Evolutionary conservation across 192 early-diverging fungal species (phyloP).

Genomic region (Nowakowskiella sp.): DNA sequence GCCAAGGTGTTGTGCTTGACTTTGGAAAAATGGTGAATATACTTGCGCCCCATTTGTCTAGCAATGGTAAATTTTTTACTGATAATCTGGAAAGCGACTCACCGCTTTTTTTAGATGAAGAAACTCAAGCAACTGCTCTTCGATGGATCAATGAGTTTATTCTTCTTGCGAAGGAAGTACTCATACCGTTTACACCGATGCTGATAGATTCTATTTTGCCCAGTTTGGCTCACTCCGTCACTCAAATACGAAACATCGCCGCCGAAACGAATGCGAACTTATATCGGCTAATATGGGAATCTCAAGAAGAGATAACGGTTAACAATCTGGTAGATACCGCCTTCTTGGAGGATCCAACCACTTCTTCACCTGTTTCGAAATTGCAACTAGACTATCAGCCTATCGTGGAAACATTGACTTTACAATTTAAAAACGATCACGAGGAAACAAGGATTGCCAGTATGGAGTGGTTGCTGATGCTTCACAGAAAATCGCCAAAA

Average conservation of each 20-base stretch:
- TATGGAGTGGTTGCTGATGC: slow-evolving; percentile 94
- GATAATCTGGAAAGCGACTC: not conserved
- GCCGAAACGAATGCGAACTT: slow-evolving; percentile 74
- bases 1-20: slow-evolving; percentile 71
- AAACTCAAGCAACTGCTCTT: slow-evolving; percentile 87
- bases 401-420: slow-evolving; percentile 70
- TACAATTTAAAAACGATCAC: slow-evolving; percentile 74
- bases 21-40: slow-evolving; percentile 80
- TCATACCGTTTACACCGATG: slow-evolving; percentile 73
- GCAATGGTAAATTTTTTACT: slow-evolving; percentile 28
- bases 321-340: not conserved
- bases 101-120: slow-evolving; percentile 45
- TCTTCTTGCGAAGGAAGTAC: slow-evolving; percentile 66
- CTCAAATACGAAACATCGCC: slow-evolving; percentile 62
- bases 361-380: not conserved
- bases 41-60: slow-evolving; percentile 70
- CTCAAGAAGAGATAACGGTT: no score
- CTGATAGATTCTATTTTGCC: slow-evolving; percentile 82
- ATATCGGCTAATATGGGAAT: slow-evolving; percentile 66
- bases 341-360: not conserved
- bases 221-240: slow-evolving; percentile 67
- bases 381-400: slow-evolving; percentile 80
- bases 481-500: slow-evolving; percentile 86
- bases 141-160: slow-evolving; percentile 91
- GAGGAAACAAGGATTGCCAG: slow-evolving; percentile 89